phyloP scores from a whole-genome alignment of 2,329 filamentous ascomycete species.

The Fusarium nematophilum region DNA sequence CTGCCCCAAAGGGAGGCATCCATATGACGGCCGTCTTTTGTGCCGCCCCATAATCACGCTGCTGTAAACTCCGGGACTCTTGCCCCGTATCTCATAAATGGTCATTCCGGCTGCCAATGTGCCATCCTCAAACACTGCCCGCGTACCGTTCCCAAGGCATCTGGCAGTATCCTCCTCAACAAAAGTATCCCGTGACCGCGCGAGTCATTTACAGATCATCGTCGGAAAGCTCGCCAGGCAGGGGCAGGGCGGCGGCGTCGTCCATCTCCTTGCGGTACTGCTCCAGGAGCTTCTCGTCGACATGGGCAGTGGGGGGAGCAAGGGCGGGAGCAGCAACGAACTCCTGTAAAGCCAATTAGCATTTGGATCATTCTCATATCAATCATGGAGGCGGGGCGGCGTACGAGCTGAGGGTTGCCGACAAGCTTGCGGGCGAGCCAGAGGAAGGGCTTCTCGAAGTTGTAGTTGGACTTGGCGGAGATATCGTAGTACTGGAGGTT shows the following conservation, averaged over 20 bases:
- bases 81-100: slow-evolving; percentile 52
- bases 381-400: background rate
- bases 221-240: slow-evolving; percentile 94
- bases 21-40: slow-evolving; percentile 42
- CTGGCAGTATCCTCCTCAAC: slow-evolving; percentile 45
- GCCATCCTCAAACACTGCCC: slow-evolving; percentile 45
- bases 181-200: slow-evolving; percentile 42
- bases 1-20: slow-evolving; percentile 45
- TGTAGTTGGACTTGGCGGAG: slow-evolving; percentile 99
- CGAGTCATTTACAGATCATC: slow-evolving; percentile 67
- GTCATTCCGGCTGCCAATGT: slow-evolving; percentile 50
- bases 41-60: slow-evolving; percentile 51
- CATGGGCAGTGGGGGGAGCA: slow-evolving; percentile 89
- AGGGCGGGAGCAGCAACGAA: slow-evolving; percentile 96
- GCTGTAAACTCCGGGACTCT: slow-evolving; percentile 49
- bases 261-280: slow-evolving; percentile 92
- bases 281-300: slow-evolving; percentile 84
- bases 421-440: slow-evolving; percentile 99
- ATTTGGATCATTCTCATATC: background rate
- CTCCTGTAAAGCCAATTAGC: slow-evolving; percentile 69
- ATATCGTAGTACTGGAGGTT: slow-evolving; percentile 99
- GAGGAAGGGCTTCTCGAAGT: slow-evolving; percentile 99
- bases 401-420: slow-evolving; percentile 75
- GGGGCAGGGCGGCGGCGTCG: slow-evolving; percentile 81
- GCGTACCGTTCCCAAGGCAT: slow-evolving; percentile 36